phyloP scores from a whole-genome alignment of 2,329 filamentous ascomycete genomes.

The Phialophora expanda region DNA sequence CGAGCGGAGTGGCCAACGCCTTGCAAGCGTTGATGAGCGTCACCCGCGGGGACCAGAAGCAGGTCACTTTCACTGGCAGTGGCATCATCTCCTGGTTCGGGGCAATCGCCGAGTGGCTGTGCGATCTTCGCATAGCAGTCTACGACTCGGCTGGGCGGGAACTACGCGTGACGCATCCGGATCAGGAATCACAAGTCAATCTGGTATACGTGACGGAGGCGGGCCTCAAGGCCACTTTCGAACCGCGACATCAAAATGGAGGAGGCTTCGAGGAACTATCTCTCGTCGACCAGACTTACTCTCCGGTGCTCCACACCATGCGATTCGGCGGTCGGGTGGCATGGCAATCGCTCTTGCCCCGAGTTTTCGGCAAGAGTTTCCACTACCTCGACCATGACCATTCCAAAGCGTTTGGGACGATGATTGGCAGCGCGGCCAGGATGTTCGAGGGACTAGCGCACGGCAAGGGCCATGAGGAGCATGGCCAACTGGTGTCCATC shows the following conservation, averaged over 20 bases:
- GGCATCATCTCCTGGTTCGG: conserved; percentile 37
- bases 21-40: conserved; percentile 32
- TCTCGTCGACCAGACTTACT: conserved; percentile 27
- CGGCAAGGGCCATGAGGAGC: conserved; percentile 32
- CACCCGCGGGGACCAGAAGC: conserved; percentile 28
- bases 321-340: conserved; percentile 35
- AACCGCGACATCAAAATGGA: conserved; percentile 14
- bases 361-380: conserved; percentile 37
- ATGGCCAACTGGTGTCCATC: conserved; percentile 29
- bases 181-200: conserved; percentile 28
- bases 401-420: conserved; percentile 32
- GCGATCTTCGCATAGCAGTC: conserved; percentile 34
- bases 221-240: conserved; percentile 26
- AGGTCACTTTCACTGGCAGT: conserved; percentile 34
- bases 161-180: conserved; percentile 28
- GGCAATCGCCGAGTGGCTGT: conserved; percentile 37
- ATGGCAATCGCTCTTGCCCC: conserved; percentile 37
- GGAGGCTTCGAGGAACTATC: conserved; percentile 18
- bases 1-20: conserved; percentile 28
- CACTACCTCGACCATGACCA: conserved; percentile 36
- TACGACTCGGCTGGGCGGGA: conserved; percentile 23
- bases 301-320: conserved; percentile 29
- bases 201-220: conserved; percentile 30
- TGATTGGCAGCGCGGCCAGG: conserved; percentile 35
- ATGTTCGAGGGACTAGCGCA: conserved; percentile 35